phyloP scores from a whole-genome alignment of 805 yeast genomes.

The Metschnikowia koreensis region DNA sequence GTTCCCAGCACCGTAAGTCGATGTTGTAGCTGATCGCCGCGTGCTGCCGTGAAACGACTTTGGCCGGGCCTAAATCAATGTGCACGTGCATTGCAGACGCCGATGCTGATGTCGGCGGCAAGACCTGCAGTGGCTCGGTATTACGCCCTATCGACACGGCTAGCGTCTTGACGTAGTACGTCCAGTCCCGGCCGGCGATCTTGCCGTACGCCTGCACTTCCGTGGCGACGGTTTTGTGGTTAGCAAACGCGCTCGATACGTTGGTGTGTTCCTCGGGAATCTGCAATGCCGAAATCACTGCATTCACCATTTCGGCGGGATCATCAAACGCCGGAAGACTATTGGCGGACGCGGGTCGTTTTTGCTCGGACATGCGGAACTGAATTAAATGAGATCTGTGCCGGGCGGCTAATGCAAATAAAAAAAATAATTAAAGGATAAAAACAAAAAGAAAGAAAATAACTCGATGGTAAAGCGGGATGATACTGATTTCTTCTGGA shows the following conservation, averaged over 20 bases:
- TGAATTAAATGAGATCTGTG: neutral
- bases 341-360: constrained; percentile 8
- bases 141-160: constrained; percentile 83
- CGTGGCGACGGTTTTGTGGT: constrained; percentile 62
- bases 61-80: constrained; percentile 94
- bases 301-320: constrained; percentile 64
- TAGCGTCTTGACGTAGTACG: constrained; percentile 82
- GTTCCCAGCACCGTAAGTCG: constrained; percentile 78
- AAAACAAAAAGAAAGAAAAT: no score
- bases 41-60: constrained; percentile 91
- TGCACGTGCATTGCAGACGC: constrained; percentile 42
- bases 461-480: no score
- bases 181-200: constrained; percentile 91
- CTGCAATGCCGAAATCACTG: constrained; percentile 66
- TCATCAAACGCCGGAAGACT: constrained; percentile 48
- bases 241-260: constrained; percentile 71
- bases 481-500: no score
- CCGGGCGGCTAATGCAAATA: neutral
- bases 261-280: constrained; percentile 72
- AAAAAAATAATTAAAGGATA: no score
- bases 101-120: neutral
- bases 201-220: constrained; percentile 99
- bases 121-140: constrained; percentile 42
- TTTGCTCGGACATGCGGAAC: constrained; percentile 5
- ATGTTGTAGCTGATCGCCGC: constrained; percentile 80